Evolutionary conservation across 805 yeast species (phyloP).

Genomic region (Dipodascus geniculatus): DNA sequence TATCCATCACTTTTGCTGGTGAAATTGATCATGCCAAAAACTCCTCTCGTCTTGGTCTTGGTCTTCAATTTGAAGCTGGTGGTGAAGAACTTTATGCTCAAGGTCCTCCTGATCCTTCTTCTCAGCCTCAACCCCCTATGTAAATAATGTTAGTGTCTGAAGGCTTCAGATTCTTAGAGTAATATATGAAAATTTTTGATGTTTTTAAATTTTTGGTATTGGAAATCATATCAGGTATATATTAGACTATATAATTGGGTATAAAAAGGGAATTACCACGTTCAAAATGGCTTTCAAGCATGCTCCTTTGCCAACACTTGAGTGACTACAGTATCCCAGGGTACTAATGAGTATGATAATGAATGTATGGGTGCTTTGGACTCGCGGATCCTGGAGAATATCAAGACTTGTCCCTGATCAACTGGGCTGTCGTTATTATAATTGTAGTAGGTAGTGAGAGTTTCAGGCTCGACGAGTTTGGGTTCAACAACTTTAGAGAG

Average conservation of each 20-base stretch:
- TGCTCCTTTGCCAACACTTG: no score
- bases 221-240: constrained; percentile 3
- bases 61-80: constrained; percentile 92
- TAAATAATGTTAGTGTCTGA: constrained; percentile 8
- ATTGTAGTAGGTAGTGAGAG: no score
- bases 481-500: neutral
- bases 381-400: no score
- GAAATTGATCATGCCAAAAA: constrained; percentile 81
- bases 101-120: constrained; percentile 12
- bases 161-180: neutral
- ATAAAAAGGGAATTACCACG: no score
- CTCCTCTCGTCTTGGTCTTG: constrained; percentile 79
- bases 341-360: no score
- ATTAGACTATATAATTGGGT: no score
- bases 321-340: no score
- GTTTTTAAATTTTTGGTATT: no score
- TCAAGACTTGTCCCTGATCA: neutral
- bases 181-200: neutral
- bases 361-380: no score
- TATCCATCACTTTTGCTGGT: constrained; percentile 78
- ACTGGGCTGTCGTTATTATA: neutral
- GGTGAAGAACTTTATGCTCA: constrained; percentile 74
- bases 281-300: no score
- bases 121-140: constrained; percentile 20
- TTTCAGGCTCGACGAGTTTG: neutral